These are phyloP conservation scores for Galerina sulciceps DNA, from an alignment of 768 basidiomycete species.

Conservation along the genomic window DNA sequence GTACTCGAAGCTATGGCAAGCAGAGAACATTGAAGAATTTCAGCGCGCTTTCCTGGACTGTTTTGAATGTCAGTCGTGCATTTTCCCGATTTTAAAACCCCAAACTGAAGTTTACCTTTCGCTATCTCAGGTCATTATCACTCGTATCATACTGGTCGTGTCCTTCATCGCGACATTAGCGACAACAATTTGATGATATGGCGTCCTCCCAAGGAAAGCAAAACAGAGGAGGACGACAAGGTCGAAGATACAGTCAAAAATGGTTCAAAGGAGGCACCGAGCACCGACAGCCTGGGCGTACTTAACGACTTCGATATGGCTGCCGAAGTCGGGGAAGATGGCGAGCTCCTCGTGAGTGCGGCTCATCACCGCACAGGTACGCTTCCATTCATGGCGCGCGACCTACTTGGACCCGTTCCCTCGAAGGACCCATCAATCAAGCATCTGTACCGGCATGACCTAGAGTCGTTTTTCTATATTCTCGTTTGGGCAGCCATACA, in stretches of 20 bases:
- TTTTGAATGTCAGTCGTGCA: slow-evolving; percentile 29
- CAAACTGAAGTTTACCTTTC: too few relatives aligned
- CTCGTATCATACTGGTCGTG: slow-evolving; percentile 16
- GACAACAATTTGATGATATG: slow-evolving; percentile 33
- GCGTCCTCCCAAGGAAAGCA: background rate
- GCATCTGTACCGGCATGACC: slow-evolving; percentile 23
- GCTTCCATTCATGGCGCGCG: slow-evolving; percentile 31
- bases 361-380: slow-evolving; percentile 30
- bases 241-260: background rate
- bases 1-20: slow-evolving; percentile 1
- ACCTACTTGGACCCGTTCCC: slow-evolving; percentile 19
- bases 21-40: slow-evolving; percentile 26
- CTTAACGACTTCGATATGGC: slow-evolving; percentile 34
- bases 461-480: slow-evolving; percentile 27
- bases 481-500: slow-evolving; percentile 22
- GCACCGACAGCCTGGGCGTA: slow-evolving; percentile 16
- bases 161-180: slow-evolving; percentile 37
- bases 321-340: slow-evolving; percentile 7
- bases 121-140: slow-evolving; percentile 25
- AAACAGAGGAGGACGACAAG: background rate
- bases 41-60: slow-evolving; percentile 30
- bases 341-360: background rate
- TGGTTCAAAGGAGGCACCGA: background rate
- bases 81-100: too few relatives aligned
- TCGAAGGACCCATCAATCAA: too few relatives aligned